Percentiles rank a stretch among this genome's conserved stretches.
Evolutionary conservation across 2,329 filamentous ascomycete genomes (phyloP).

Genomic region (Venturia carpophila): DNA sequence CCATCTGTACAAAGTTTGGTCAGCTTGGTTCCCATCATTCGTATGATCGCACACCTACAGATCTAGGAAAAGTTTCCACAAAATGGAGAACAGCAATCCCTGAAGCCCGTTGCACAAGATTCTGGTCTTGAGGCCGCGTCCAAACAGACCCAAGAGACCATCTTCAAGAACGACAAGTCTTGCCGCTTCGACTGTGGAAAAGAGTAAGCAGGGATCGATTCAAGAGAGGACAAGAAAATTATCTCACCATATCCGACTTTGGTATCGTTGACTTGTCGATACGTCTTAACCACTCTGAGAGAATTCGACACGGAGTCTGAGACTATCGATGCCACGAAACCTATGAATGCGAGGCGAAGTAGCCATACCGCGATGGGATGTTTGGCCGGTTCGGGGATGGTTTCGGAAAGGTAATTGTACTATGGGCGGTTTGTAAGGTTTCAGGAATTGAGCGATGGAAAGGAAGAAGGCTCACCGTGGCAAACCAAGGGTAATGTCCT

Average conservation of each 20-base stretch:
- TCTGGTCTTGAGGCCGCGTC: neutral
- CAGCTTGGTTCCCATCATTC: neutral
- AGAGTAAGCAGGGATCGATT: neutral
- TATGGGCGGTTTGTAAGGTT: neutral
- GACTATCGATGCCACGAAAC: neutral
- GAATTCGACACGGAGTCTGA: neutral
- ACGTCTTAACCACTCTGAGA: neutral
- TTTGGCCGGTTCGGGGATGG: neutral
- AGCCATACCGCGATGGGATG: neutral
- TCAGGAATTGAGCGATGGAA: too few relatives aligned
- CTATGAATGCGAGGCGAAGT: neutral
- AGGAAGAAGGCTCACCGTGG: neutral
- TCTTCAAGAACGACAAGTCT: neutral
- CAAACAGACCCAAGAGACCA: neutral
- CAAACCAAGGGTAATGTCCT: neutral
- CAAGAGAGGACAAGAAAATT: neutral
- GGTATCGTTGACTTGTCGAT: neutral
- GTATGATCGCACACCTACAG: neutral
- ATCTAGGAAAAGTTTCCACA: neutral
- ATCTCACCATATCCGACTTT: neutral
- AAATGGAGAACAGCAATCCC: neutral
- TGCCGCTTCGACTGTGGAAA: neutral
- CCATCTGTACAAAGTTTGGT: neutral
- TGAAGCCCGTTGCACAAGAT: neutral
- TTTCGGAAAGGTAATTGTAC: neutral